A percentile compares a stretch with the other conserved stretches of the same genome.
Evolutionary conservation across 2,329 filamentous ascomycete genomes (phyloP).

Genomic region (Beauveria scarabaeidicola): DNA sequence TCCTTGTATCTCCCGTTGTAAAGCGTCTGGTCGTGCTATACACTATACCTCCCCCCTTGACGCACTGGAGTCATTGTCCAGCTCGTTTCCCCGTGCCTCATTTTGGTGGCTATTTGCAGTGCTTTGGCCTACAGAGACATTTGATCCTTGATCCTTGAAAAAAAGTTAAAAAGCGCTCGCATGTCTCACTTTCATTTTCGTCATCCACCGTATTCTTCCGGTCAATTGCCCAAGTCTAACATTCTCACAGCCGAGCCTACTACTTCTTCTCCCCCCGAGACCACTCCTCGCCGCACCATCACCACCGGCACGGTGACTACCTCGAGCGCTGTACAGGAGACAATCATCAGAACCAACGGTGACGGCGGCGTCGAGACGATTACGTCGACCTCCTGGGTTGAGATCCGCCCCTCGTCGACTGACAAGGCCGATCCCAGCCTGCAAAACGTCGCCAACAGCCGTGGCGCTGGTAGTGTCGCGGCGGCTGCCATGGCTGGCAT

Average conservation of each 20-base stretch:
- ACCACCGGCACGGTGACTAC: constrained; percentile 27
- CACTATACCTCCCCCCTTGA: too few species aligned
- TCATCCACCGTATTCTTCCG: too few species aligned
- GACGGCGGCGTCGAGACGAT: constrained; percentile 37
- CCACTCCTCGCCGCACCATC: constrained; percentile 22
- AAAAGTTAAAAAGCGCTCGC: too few species aligned
- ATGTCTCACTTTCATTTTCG: too few species aligned
- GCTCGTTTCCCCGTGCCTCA: not conserved
- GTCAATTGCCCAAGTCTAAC: not conserved
- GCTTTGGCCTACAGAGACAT: not conserved
- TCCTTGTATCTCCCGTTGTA: not conserved
- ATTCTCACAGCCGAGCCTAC: not conserved
- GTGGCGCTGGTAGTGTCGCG: not conserved
- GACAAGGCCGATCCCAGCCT: constrained; percentile 23
- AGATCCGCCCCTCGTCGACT: constrained; percentile 30
- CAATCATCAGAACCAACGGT: constrained; percentile 36
- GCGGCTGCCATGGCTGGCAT: constrained; percentile 16
- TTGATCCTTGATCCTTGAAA: not conserved
- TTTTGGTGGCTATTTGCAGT: not conserved
- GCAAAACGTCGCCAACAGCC: constrained; percentile 26
- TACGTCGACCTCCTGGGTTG: constrained; percentile 42
- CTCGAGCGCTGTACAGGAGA: constrained; percentile 28
- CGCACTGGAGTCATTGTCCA: too few species aligned
- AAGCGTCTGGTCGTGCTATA: too few species aligned
- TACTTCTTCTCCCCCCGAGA: constrained; percentile 12